Conservation (phyloP, 495 filamentous ascomycete species). For the Penicillium egyptiacum region DNA sequence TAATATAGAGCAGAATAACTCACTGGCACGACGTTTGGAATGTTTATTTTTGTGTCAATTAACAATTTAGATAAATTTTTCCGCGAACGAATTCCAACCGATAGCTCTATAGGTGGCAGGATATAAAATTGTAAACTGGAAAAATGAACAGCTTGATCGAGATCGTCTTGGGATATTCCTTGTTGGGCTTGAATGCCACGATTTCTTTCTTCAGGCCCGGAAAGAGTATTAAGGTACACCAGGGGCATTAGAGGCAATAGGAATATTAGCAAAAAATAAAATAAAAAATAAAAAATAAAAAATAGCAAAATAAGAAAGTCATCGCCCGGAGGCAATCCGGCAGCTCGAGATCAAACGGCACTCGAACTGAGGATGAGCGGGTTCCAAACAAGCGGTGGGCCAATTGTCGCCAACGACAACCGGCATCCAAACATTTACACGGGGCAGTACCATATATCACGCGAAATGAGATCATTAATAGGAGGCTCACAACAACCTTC, state of each 20-base stretch:
- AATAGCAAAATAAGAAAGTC: not conserved
- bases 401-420: not conserved
- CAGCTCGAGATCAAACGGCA: not conserved
- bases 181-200: not conserved
- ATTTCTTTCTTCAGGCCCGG: too few relatives aligned
- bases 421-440: not conserved
- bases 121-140: too few relatives aligned
- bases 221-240: too few relatives aligned
- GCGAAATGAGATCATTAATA: not conserved
- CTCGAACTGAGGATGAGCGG: not conserved
- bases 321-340: not conserved
- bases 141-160: too few relatives aligned
- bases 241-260: not conserved
- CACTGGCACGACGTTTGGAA: not conserved
- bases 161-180: too few relatives aligned
- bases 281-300: not conserved
- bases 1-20: not conserved
- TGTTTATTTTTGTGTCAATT: not conserved
- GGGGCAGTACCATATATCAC: not conserved
- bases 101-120: not conserved
- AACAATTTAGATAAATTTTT: not conserved
- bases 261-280: not conserved
- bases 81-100: too few relatives aligned
- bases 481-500: conserved; percentile 64
- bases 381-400: not conserved